These are phyloP conservation scores for Phytophthora vignae DNA, from an alignment of 352 stramenopile species.

Conservation along the genomic window DNA sequence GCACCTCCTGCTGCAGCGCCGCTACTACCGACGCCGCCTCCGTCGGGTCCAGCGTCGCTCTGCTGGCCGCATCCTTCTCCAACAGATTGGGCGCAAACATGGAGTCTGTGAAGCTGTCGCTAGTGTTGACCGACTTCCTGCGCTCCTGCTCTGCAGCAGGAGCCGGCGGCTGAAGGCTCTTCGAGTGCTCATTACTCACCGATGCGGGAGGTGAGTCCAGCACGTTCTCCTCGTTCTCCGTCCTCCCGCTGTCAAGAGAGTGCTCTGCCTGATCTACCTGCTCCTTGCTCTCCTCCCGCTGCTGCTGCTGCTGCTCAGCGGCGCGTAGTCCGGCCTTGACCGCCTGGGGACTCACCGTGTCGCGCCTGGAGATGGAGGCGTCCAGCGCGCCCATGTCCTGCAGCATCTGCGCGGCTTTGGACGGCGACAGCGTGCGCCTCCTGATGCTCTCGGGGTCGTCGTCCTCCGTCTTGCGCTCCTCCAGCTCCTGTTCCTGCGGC, in stretches of 20 bases:
- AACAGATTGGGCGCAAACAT: conserved; percentile 64
- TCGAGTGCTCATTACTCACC: too few species aligned
- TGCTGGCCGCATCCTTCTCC: conserved; percentile 32
- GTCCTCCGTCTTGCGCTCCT: conserved; percentile 20
- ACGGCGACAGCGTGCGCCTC: conserved; percentile 53
- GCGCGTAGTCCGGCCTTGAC: conserved; percentile 44
- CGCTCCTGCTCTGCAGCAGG: background rate
- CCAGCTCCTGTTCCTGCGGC: background rate
- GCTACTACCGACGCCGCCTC: conserved; percentile 57
- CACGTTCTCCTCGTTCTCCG: background rate
- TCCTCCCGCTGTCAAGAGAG: background rate
- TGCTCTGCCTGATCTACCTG: background rate
- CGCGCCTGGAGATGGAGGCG: conserved; percentile 35
- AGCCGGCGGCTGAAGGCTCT: too few species aligned
- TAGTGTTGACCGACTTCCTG: conserved; percentile 1
- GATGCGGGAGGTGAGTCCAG: background rate
- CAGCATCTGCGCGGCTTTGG: conserved; percentile 43
- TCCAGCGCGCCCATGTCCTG: conserved; percentile 25
- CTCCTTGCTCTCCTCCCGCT: background rate
- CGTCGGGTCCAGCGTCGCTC: conserved; percentile 61
- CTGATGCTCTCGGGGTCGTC: conserved; percentile 8
- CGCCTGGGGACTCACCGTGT: conserved; percentile 43
- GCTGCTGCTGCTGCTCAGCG: conserved; percentile 2
- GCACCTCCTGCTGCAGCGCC: conserved; percentile 41
- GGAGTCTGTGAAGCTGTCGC: conserved; percentile 62